phyloP scores from a whole-genome alignment of 2,329 filamentous ascomycete genomes.

The Plectosphaerella plurivora region DNA sequence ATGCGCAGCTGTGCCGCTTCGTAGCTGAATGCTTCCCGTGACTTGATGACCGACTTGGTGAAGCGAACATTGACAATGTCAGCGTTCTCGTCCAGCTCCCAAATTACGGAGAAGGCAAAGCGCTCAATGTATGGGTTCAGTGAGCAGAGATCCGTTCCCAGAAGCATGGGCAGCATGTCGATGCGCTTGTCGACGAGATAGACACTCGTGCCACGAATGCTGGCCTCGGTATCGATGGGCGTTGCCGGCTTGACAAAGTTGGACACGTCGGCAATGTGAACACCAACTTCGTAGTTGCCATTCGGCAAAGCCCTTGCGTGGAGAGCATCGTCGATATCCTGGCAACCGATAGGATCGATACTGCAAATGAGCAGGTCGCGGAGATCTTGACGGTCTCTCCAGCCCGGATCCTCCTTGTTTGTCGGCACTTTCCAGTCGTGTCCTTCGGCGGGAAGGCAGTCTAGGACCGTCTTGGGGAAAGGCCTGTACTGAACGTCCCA shows the following conservation, averaged over 20 bases:
- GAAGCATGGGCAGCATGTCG: slow-evolving; percentile 95
- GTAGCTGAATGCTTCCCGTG: slow-evolving; percentile 95
- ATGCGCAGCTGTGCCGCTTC: slow-evolving; percentile 93
- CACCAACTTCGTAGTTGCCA: slow-evolving; percentile 92
- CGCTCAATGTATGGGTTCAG: slow-evolving; percentile 97
- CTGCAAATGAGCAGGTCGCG: slow-evolving; percentile 88
- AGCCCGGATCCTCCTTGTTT: slow-evolving; percentile 76
- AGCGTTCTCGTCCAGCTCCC: slow-evolving; percentile 83
- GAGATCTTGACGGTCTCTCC: slow-evolving; percentile 80
- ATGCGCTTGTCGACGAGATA: slow-evolving; percentile 99
- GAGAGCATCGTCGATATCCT: slow-evolving; percentile 96
- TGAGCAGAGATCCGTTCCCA: slow-evolving; percentile 94
- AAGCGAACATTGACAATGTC: slow-evolving; percentile 83
- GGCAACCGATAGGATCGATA: slow-evolving; percentile 92
- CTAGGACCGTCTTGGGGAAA: slow-evolving; percentile 91
- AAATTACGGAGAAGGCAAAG: slow-evolving; percentile 78
- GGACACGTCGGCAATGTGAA: slow-evolving; percentile 99
- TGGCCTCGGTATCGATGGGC: slow-evolving; percentile 94
- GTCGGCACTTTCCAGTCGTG: slow-evolving; percentile 90
- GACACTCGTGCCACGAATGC: slow-evolving; percentile 89
- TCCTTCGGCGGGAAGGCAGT: slow-evolving; percentile 86
- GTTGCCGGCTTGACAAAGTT: slow-evolving; percentile 97
- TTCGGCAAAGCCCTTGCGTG: slow-evolving; percentile 83
- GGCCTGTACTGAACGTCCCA: slow-evolving; percentile 97
- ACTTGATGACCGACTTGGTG: slow-evolving; percentile 97